These are phyloP conservation scores for Iodosphaeria phyllophila DNA, from an alignment of 2,329 filamentous ascomycete genomes.

Conservation along the genomic window DNA sequence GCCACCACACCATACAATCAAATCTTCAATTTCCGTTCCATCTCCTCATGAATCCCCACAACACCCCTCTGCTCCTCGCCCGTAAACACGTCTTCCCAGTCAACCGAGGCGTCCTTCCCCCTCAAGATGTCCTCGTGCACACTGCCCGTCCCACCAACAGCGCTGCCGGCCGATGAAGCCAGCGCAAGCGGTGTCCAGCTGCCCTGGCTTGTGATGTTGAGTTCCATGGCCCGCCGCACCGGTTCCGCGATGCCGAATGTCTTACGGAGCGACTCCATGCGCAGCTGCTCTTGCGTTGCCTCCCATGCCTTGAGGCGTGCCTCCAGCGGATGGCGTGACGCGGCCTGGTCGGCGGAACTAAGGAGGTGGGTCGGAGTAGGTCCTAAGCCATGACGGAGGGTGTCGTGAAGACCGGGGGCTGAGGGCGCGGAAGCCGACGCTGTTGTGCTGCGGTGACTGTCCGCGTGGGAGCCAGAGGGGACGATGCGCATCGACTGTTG, in stretches of 20 bases:
- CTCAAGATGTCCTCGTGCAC: constrained; percentile 81
- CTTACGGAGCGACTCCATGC: constrained; percentile 75
- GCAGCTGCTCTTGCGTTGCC: constrained; percentile 67
- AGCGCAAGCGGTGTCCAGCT: constrained; percentile 64
- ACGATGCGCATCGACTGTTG: constrained; percentile 74
- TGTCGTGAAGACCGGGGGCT: constrained; percentile 84
- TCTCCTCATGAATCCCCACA: constrained; percentile 72
- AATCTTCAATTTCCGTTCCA: constrained; percentile 84
- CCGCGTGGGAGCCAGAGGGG: constrained; percentile 48
- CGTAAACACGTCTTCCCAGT: constrained; percentile 87
- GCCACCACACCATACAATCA: too few relatives aligned
- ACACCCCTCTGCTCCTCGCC: constrained; percentile 56
- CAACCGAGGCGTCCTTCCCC: constrained; percentile 58
- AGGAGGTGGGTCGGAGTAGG: constrained; percentile 31
- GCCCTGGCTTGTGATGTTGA: constrained; percentile 66
- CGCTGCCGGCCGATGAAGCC: too few relatives aligned
- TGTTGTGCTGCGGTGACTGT: constrained; percentile 42
- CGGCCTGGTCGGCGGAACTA: constrained; percentile 14
- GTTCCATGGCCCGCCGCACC: constrained; percentile 82
- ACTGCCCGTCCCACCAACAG: constrained; percentile 36
- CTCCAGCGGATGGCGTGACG: constrained; percentile 76
- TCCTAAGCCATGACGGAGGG: constrained; percentile 67
- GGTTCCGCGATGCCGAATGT: constrained; percentile 88
- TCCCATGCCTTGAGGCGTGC: constrained; percentile 79
- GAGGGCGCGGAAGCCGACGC: constrained; percentile 63